Base-by-base conservation (phyloP, 2,329 filamentous ascomycete species). In the Zopfia rhizophila region DNA sequence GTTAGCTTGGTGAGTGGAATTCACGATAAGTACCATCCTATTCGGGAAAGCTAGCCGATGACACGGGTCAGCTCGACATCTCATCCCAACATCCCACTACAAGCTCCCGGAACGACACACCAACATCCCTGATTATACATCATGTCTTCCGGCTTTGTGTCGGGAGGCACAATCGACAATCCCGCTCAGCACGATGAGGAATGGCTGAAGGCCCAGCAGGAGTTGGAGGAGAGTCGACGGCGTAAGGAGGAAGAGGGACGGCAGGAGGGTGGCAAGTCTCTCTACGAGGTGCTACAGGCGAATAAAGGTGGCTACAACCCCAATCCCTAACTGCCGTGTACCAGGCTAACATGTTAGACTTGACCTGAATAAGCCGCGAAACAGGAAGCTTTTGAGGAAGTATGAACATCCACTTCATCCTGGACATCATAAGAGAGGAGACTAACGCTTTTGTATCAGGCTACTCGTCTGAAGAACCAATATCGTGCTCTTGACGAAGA, bases 361-460 rank as follows among this genome's bases (percentile, higher is more conserved):
- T 53, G 38, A 48, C 45, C 29, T 48, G 40, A 35, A 41, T 36
- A 55, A 88, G 89, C 86, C 55, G 88, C 88, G 46, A 93, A 92
- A 72, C 88, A 93, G 73, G 89, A 89, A 14, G 88, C 86, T 7
- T 91, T 91, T 68, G 89, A 91, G 68, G 89, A 93, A 70, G 79
- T 65, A 48, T 14, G 31, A 6, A 23, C 30, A 19, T 21, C n/a
- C 14, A 16, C 3, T 7, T 13, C 16, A 5, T 17, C 12, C 11
- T 23, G 6, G 33, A 12, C n/a, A 5, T 22, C n/a, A 6, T 8
- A 21, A 11, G 19, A 10, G 11, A n/a, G 14, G 31, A 18, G 13
- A 22, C 37, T 40, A 29, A 29, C 24, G 17, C 23, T 38, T 12
- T 13, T 25, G 35, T 14, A 35, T 11, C 46, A 66, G 57, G 68